Percentiles rank a stretch among this genome's conserved stretches.
Conservation (phyloP, 768 basidiomycete species). For the Suillus ampliporus region DNA sequence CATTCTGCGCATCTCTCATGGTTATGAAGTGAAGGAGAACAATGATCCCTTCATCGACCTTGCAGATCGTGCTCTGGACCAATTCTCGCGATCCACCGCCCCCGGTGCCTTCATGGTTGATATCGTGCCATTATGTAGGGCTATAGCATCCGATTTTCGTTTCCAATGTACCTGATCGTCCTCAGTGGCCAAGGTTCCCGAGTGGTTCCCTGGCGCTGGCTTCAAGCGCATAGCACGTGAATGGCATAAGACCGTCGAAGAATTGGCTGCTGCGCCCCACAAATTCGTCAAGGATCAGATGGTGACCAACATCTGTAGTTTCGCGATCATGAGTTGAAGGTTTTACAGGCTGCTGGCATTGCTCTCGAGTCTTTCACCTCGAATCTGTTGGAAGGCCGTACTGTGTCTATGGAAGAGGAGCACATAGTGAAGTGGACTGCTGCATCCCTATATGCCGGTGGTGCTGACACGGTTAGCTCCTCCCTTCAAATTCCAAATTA, state of each 20-base stretch:
- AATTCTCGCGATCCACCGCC: constrained; percentile 53
- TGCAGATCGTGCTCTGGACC: constrained; percentile 55
- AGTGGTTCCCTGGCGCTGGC: constrained; percentile 60
- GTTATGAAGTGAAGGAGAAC: constrained; percentile 58
- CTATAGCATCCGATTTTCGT: background rate
- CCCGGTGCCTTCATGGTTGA: constrained; percentile 60
- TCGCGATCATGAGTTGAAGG: background rate
- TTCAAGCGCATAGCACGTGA: constrained; percentile 58
- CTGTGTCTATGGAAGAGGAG: constrained; percentile 59
- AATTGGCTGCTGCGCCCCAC: constrained; percentile 62
- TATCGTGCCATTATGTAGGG: constrained; percentile 49
- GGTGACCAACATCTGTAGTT: constrained; percentile 35
- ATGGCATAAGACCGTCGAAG: constrained; percentile 57
- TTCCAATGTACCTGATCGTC: background rate
- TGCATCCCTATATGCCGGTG: constrained; percentile 37
- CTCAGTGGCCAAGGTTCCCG: constrained; percentile 51
- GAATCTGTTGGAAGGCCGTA: constrained; percentile 56
- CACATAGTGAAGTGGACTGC: constrained; percentile 66
- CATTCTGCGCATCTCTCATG: constrained; percentile 59
- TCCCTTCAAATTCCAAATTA: background rate
- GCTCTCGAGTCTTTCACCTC: constrained; percentile 58
- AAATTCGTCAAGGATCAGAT: constrained; percentile 67
- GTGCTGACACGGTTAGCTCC: background rate
- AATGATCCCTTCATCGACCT: constrained; percentile 55
- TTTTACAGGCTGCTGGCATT: constrained; percentile 55